A percentile compares a stretch with the other conserved stretches of the same genome.
Conservation (phyloP, 768 basidiomycete species). For the Gelatoporia subvermispora region DNA sequence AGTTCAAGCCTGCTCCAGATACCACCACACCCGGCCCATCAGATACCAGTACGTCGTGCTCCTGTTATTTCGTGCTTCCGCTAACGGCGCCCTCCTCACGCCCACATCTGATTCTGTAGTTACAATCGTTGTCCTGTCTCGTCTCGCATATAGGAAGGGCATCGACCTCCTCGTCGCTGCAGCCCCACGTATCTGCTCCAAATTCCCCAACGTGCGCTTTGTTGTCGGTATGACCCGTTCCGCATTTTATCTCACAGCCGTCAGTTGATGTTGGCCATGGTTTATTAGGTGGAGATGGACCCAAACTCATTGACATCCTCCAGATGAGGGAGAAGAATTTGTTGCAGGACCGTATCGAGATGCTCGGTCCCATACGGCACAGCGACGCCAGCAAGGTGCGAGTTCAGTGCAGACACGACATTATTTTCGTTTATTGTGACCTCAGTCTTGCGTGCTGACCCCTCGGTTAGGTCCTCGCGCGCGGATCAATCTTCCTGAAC, state of each 20-base stretch:
- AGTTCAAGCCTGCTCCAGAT: constrained; percentile 61
- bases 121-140: constrained; percentile 85
- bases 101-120: constrained; percentile 42
- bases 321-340: constrained; percentile 92
- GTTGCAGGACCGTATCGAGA: constrained; percentile 87
- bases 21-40: not conserved
- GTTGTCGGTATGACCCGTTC: constrained; percentile 59
- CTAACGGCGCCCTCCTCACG: not conserved
- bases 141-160: constrained; percentile 93
- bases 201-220: constrained; percentile 85
- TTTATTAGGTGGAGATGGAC: constrained; percentile 80
- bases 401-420: not conserved
- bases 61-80: too few species aligned
- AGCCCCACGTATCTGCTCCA: constrained; percentile 81
- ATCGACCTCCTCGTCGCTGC: constrained; percentile 92
- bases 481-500: constrained; percentile 90
- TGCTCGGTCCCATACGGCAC: constrained; percentile 78
- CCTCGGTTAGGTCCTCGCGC: constrained; percentile 62
- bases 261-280: not conserved
- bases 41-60: constrained; percentile 15
- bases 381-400: constrained; percentile 75
- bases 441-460: not conserved
- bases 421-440: too few species aligned
- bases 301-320: constrained; percentile 88
- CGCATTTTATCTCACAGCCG: not conserved